These are phyloP conservation scores for Pseudopithomyces chartarum DNA, from an alignment of 2,329 filamentous ascomycete genomes.

Conservation along the genomic window DNA sequence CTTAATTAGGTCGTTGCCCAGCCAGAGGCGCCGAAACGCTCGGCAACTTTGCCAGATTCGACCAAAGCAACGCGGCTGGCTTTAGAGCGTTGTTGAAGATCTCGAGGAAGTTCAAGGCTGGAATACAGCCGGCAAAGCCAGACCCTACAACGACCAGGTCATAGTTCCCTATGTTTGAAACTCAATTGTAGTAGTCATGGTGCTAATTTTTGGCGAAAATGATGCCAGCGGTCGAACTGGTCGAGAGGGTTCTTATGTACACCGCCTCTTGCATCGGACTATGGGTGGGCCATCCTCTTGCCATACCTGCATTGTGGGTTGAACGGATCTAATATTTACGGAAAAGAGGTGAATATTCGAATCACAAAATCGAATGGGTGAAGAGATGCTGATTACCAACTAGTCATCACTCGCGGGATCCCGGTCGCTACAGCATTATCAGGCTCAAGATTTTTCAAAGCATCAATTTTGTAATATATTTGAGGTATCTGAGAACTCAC, in stretches of 20 bases:
- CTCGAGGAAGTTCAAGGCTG: constrained; percentile 49
- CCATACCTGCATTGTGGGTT: background rate
- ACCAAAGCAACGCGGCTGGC: constrained; percentile 46
- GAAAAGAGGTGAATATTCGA: background rate
- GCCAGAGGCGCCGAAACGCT: constrained; percentile 47
- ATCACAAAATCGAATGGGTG: background rate
- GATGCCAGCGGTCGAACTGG: background rate
- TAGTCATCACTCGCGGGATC: too few species aligned
- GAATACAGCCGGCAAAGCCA: constrained; percentile 49
- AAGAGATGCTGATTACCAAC: background rate
- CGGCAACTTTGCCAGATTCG: constrained; percentile 47
- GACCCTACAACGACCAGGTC: constrained; percentile 49
- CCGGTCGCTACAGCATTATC: too few species aligned
- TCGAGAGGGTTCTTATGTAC: background rate
- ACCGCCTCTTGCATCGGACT: background rate
- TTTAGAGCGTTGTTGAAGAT: constrained; percentile 43
- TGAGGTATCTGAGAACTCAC: too few species aligned
- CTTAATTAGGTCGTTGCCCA: constrained; percentile 51
- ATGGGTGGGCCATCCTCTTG: background rate
- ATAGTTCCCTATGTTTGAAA: constrained; percentile 23
- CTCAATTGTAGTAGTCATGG: background rate
- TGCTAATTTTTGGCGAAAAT: background rate
- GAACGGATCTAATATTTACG: background rate
- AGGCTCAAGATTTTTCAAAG: too few species aligned
- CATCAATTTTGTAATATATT: too few species aligned